These are phyloP conservation scores for Penicillium bialowiezense DNA, from an alignment of 495 filamentous ascomycete genomes.

Conservation along the genomic window DNA sequence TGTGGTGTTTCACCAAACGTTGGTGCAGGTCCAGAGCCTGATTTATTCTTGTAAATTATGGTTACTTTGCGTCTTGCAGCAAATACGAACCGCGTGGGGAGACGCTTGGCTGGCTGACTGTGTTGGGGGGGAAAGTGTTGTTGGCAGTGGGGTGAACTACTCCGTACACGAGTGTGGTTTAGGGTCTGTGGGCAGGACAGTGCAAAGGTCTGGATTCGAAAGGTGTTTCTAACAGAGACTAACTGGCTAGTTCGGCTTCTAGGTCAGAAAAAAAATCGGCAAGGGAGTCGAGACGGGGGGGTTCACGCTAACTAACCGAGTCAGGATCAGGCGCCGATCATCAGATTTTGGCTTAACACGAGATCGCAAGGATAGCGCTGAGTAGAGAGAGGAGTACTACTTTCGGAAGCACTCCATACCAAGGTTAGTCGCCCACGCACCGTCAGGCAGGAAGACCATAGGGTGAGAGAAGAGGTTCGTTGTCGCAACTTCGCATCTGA, in stretches of 20 bases:
- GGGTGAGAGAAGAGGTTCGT: no score
- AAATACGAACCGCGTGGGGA: constrained; percentile 5
- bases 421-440: no score
- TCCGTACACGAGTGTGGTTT: no score
- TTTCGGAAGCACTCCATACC: no score
- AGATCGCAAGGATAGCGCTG: no score
- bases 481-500: no score
- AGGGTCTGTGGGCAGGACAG: no score
- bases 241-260: not conserved
- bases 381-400: no score
- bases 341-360: no score
- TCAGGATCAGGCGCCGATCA: not conserved
- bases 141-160: not conserved
- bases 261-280: not conserved
- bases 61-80: not conserved
- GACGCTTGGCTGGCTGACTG: constrained; percentile 1
- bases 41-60: not conserved
- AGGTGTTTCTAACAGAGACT: no score
- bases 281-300: not conserved
- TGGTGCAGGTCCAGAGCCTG: not conserved
- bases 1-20: constrained; percentile 3
- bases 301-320: not conserved
- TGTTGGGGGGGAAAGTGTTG: not conserved
- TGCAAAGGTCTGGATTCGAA: no score
- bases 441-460: constrained; percentile 5